Evolutionary conservation across 352 stramenopile species (phyloP).

Genomic region (Pythium aphanidermatum): DNA sequence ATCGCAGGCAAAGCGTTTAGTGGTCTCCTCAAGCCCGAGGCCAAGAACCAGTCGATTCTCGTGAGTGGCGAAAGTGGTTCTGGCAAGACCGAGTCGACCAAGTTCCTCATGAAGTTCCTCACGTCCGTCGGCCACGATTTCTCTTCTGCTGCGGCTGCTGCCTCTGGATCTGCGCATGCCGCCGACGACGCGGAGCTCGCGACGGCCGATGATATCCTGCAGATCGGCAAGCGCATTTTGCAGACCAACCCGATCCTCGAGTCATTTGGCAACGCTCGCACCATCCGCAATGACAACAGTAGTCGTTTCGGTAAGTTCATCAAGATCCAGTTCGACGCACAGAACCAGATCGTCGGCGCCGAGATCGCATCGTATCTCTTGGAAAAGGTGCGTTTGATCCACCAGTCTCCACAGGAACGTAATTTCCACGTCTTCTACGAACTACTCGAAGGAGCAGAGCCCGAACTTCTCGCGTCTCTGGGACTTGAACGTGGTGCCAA

Average conservation of each 20-base stretch:
- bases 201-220: constrained; percentile 35
- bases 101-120: constrained; percentile 96
- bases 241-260: constrained; percentile 97
- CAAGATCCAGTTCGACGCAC: constrained; percentile 87
- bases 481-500: constrained; percentile 52
- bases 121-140: constrained; percentile 75
- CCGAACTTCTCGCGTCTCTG: constrained; percentile 56
- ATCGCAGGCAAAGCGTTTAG: constrained; percentile 86
- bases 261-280: constrained; percentile 96
- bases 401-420: constrained; percentile 88
- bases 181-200: constrained; percentile 11
- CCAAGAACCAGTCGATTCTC: constrained; percentile 89
- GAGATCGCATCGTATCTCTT: constrained; percentile 96
- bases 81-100: constrained; percentile 95
- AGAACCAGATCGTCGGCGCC: constrained; percentile 85
- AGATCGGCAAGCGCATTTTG: constrained; percentile 86
- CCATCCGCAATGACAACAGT: constrained; percentile 96
- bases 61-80: constrained; percentile 91
- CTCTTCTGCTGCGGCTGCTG: constrained; percentile 1
- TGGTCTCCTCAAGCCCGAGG: constrained; percentile 45
- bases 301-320: constrained; percentile 96
- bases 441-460: constrained; percentile 77
- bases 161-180: constrained; percentile 4
- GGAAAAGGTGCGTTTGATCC: constrained; percentile 94
- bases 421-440: constrained; percentile 98